A percentile compares a stretch with the other conserved stretches of the same genome.
phyloP scores from a whole-genome alignment of 345 rosid species.

The Pistacia vera region DNA sequence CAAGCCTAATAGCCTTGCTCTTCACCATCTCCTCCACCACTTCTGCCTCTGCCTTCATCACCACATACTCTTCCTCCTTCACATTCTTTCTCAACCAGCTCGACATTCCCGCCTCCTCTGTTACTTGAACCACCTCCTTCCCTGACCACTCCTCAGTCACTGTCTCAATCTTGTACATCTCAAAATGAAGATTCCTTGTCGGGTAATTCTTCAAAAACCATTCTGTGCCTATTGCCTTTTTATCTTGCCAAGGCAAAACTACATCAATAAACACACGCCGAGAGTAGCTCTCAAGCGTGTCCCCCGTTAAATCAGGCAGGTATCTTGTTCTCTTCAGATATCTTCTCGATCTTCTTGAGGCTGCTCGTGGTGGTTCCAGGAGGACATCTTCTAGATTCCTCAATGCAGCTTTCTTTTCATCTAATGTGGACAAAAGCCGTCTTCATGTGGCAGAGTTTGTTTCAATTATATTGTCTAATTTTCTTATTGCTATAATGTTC shows the following conservation, averaged over 20 bases:
- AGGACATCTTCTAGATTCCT: constrained; percentile 72
- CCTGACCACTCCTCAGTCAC: constrained; percentile 28
- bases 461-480: constrained; percentile 23
- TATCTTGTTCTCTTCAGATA: constrained; percentile 61
- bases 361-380: constrained; percentile 76
- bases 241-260: constrained; percentile 36
- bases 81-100: constrained; percentile 72
- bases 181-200: constrained; percentile 61
- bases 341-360: constrained; percentile 55
- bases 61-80: constrained; percentile 68
- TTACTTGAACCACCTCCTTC: constrained; percentile 16
- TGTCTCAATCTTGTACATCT: constrained; percentile 70
- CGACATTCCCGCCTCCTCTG: constrained; percentile 47
- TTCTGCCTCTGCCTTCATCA: constrained; percentile 85
- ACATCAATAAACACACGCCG: constrained; percentile 71
- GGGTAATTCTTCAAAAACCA: constrained; percentile 78
- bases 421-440: constrained; percentile 38
- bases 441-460: constrained; percentile 20
- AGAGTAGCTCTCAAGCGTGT: constrained; percentile 56
- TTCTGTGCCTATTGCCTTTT: constrained; percentile 38
- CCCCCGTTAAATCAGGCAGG: constrained; percentile 64
- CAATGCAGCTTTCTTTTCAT: constrained; percentile 55
- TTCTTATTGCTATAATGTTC: constrained; percentile 55
- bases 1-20: constrained; percentile 54
- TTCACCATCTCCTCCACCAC: constrained; percentile 73